Percentiles rank a stretch among this genome's conserved stretches.
Evolutionary conservation across 345 rosid genomes (phyloP).

Genomic region (Reutealis trisperma): DNA sequence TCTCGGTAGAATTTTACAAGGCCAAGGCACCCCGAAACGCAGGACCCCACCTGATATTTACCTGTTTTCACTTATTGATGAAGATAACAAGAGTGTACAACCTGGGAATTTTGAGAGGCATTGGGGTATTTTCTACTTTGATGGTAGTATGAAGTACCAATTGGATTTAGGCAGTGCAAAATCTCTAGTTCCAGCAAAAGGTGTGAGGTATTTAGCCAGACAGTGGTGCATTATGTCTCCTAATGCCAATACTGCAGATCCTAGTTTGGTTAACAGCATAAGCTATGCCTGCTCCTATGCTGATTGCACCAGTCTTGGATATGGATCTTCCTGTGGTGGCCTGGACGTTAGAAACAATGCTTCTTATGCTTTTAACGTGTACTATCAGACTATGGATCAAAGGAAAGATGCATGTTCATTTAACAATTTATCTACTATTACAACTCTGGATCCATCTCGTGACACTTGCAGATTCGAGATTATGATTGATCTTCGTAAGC

Average conservation of each 20-base stretch:
- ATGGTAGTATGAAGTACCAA: slow-evolving; percentile 63
- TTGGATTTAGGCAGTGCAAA: slow-evolving; percentile 18
- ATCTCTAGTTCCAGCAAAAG: slow-evolving; percentile 23
- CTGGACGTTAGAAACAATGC: slow-evolving; percentile 22
- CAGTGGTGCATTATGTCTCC: slow-evolving; percentile 32
- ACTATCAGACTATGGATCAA: slow-evolving; percentile 24
- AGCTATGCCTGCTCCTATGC: slow-evolving; percentile 20
- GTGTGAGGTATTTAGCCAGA: slow-evolving; percentile 13
- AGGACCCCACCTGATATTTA: slow-evolving; percentile 73
- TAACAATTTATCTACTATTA: slow-evolving; percentile 15
- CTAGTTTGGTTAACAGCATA: slow-evolving; percentile 14
- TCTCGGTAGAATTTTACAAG: slow-evolving; percentile 63
- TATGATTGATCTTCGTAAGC: slow-evolving; percentile 23
- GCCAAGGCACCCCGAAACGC: slow-evolving; percentile 84
- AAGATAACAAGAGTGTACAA: slow-evolving; percentile 74
- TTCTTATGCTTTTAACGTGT: slow-evolving; percentile 28
- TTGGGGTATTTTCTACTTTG: slow-evolving; percentile 83
- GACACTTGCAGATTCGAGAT: slow-evolving; percentile 14
- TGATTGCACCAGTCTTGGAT: slow-evolving; percentile 24
- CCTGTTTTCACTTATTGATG: slow-evolving; percentile 81
- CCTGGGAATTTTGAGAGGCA: slow-evolving; percentile 94
- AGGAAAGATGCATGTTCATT: slow-evolving; percentile 22
- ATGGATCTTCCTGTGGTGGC: slow-evolving; percentile 24
- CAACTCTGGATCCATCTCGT: slow-evolving; percentile 25
- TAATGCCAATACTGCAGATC: slow-evolving; percentile 11